Base-by-base conservation (phyloP, 108 stramenopile genomes). In the Fistulifera pelliculosa region DNA sequence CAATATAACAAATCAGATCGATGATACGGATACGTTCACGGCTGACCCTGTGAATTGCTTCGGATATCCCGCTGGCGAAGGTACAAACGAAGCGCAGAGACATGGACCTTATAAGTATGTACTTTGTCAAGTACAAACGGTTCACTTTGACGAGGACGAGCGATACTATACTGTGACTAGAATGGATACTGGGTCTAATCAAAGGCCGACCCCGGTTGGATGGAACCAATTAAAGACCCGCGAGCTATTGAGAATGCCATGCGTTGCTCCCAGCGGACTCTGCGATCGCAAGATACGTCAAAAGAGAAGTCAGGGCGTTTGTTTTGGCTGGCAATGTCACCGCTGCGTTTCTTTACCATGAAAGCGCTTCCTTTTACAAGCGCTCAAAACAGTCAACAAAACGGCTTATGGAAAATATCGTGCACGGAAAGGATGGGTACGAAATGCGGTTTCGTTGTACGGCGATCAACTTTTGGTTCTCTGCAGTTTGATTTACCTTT, bases 111-210 rank as follows among this genome's bases (percentile, higher is more conserved):
- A 74, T 52, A 50, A 52, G 0, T 91, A 76, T 64, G 57, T 86
- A 38, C 42, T 87, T 35, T 73, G 74, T 14, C 65, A 64, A 7
- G 81, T 87, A 40, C 70, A 58, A 21, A 60, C 56, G 21, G 74
- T 87, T 19, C 90, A 85, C 56, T 85, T 79, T 57, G 79, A 70
- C 22, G 85, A 85, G 57, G 67, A 81, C 62, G 65, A 66, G 26
- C 71, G 62, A 19, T 87, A 83, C 54, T 87, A 83, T 56, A 85
- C 85, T 8, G 82, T 91, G 1, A 28, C 55, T 13, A 70, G 90
- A 49, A 66, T 47, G 19, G 85, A 91, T 56, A 75, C 71, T 22
- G 66, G 66, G 8, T 51, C 64, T 13, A 56, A 71, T 17, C 85
- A 85, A 47, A 62, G 85, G 83, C 81, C 0, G 79, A 87, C 62